Base-by-base conservation (phyloP, 2,329 filamentous ascomycete species). In the Nemania sp. region DNA sequence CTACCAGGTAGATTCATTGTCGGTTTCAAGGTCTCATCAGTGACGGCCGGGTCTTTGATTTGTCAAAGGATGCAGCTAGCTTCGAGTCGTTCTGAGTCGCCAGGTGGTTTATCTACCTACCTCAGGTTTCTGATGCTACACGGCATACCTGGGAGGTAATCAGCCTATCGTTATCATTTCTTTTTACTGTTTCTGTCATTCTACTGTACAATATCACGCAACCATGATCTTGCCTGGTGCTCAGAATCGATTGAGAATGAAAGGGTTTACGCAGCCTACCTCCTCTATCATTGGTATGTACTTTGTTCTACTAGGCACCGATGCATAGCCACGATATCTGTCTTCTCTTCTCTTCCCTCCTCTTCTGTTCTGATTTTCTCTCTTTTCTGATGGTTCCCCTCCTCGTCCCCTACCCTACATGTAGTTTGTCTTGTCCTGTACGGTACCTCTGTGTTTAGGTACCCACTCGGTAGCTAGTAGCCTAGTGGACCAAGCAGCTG, bases 31-130 rank as follows among this genome's bases (percentile, higher is more conserved):
- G 35, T 39, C 35, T 39, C 3, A n/a, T n/a, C 10, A 39, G 15
- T n/a, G 15, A n/a, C 11, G 17, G 18, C 4, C 13, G 9, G 25
- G 21, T 10, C 3, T 17, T 34, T 62, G 60, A 62, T 62, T 62
- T 62, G 60, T 62, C 60, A 62, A 56, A n/a, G 45, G 51, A 9
- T 62, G 60, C 60, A 62, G 60, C 60, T 59, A 62, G 20, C 46
- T 43, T 25, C 25, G 10, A 46, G 47, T 45, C 11, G 54, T 53
- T 21, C 59, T 52, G 46, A 51, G 51, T 25, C 43, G 40, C 56
- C 20, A 17, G 51, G 55, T 59, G 47, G 60, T n/a, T 40, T 49
- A 47, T 25, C 20, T 29, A 12, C 45, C 35, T 25, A 20, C 57
- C 25, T 29, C 25, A 29, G 25, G 25, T 7, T 7, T 29, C 25